phyloP scores from a whole-genome alignment of 164 flowering plant genomes.

The Kalanchoe fedtschenkoi region DNA sequence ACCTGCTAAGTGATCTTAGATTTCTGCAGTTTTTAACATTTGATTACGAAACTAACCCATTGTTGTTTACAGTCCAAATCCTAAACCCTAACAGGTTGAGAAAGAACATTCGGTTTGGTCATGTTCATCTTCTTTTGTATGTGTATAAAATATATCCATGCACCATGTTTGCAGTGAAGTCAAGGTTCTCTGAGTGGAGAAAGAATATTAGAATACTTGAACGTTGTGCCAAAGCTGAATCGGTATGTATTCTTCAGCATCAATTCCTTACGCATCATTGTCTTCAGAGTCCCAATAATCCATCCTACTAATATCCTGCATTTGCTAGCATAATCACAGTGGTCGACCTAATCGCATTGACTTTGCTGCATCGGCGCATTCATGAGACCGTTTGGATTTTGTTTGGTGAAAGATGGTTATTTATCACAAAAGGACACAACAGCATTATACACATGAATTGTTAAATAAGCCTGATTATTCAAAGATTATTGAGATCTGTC shows the following conservation, averaged over 20 bases:
- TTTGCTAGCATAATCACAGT: neutral
- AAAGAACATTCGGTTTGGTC: neutral
- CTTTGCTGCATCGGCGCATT: neutral
- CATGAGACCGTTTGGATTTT: neutral
- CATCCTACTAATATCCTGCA: neutral
- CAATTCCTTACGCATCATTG: neutral
- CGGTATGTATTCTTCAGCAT: slow-evolving; percentile 1
- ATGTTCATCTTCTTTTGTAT: neutral
- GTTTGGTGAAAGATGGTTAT: neutral
- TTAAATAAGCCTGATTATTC: too few relatives aligned
- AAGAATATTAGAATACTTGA: neutral
- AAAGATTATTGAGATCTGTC: too few relatives aligned
- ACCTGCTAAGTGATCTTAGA: neutral
- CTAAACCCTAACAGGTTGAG: neutral
- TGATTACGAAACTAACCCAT: neutral
- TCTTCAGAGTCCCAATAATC: neutral
- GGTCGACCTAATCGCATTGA: neutral
- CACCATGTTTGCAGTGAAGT: neutral
- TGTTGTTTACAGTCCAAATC: neutral
- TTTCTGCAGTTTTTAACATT: neutral
- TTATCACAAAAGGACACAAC: too few relatives aligned
- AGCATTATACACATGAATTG: too few relatives aligned
- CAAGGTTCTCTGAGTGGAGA: neutral
- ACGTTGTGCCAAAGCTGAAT: neutral
- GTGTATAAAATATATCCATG: neutral